Evolutionary conservation across 306 rosid species (phyloP), one percentile per base, ranked within the genome.

Genomic region (Vigna angularis): DNA sequence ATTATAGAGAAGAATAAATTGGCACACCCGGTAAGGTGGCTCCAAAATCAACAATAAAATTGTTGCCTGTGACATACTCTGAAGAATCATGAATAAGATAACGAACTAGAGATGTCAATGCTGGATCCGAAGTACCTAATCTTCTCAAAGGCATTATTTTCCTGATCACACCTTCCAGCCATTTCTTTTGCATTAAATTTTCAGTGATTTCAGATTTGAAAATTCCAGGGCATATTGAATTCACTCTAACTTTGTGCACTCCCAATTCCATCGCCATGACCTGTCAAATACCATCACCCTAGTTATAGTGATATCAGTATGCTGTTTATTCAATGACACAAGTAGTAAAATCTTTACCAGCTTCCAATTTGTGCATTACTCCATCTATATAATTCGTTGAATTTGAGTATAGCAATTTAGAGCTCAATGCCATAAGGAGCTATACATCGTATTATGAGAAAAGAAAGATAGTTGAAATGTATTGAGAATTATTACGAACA

Each of bases 171-270:
- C 76, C 87, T 45, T 88, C 18, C 9, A 94, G 83, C 96, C 98
- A 94, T 51, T 88, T 87, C 57, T 91, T 91, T 40, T 94, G 72
- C 84, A 89, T 9, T 9, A 94, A 87, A 30, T 71, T 83, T 51
- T 90, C 85, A 14, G 94, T 91, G 44, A 94, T 91, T 87, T 91
- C 97, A 20, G 97, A 94, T 83, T 79, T 94, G 82, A 91, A 94
- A 56, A 94, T 84, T 68, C 96, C 96, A 4, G 96, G 98, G 2
- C 89, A 85, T 83, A 90, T 88, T 10, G 89, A 84, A 59, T 94
- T 94, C 76, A 90, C 94, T 85, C 93, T 94, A 64, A 94, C 86
- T 51, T 86, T 86, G 83, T 91, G 57, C 6, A 1, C 79, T 18
- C 98, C 96, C 77, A 94, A 76, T 83, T 91, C 97, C 78, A 91